phyloP scores from a whole-genome alignment of 2,329 filamentous ascomycete species.

The Orbilia ellipsospora region DNA sequence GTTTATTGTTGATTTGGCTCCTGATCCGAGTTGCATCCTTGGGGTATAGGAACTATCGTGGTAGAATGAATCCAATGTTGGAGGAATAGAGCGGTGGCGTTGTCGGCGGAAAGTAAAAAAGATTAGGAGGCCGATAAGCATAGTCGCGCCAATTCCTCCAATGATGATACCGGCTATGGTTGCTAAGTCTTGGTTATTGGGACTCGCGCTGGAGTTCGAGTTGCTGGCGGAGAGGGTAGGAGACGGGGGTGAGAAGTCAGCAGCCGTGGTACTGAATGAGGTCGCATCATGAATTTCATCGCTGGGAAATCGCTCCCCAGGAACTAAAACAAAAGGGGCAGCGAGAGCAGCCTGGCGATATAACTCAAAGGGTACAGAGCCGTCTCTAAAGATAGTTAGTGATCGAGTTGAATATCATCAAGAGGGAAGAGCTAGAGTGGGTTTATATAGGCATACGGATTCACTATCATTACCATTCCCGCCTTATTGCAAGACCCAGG shows the following conservation, averaged over 20 bases:
- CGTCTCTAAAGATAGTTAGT: slow-evolving; percentile 61
- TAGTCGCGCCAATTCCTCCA: slow-evolving; percentile 66
- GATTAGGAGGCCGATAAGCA: slow-evolving; percentile 64
- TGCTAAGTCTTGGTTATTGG: slow-evolving; percentile 62
- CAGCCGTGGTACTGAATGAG: background rate
- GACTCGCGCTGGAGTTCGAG: slow-evolving; percentile 5
- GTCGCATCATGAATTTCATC: slow-evolving; percentile 12
- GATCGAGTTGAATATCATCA: too few species aligned
- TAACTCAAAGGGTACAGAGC: slow-evolving; percentile 65
- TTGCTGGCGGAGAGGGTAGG: background rate
- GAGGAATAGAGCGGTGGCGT: slow-evolving; percentile 1
- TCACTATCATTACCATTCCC: slow-evolving; percentile 81
- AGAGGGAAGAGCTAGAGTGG: slow-evolving; percentile 32
- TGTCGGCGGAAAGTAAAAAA: slow-evolving; percentile 52
- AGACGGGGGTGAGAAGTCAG: background rate
- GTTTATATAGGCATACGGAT: slow-evolving; percentile 66
- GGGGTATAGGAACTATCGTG: slow-evolving; percentile 9
- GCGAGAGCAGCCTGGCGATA: slow-evolving; percentile 67
- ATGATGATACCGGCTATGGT: slow-evolving; percentile 72
- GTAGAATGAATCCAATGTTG: background rate
- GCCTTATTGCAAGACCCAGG: slow-evolving; percentile 72
- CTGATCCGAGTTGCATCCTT: background rate
- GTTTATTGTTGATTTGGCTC: slow-evolving; percentile 3
- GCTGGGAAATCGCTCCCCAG: slow-evolving; percentile 69
- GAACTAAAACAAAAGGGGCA: slow-evolving; percentile 68